phyloP scores from a whole-genome alignment of 2,329 filamentous ascomycete genomes.

The Pseudodiploospora longispora region DNA sequence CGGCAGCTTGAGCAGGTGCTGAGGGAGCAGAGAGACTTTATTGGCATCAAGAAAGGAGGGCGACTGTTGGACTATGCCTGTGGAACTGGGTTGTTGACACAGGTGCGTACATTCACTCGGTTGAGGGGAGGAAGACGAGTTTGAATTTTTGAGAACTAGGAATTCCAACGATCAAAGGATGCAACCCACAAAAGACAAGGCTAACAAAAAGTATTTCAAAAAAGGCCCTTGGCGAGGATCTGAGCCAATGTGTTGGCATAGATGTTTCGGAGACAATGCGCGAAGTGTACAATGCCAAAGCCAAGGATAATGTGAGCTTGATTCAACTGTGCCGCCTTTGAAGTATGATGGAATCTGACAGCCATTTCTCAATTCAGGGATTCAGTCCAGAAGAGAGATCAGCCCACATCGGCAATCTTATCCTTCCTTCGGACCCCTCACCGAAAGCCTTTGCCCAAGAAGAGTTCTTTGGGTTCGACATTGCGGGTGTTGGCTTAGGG shows the following conservation, averaged over 20 bases:
- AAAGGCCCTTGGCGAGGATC: slow-evolving; percentile 15
- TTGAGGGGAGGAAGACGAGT: too few species aligned
- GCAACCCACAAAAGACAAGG: not conserved
- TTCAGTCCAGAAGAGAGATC: slow-evolving; percentile 43
- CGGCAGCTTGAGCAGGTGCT: slow-evolving; percentile 47
- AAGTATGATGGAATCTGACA: not conserved
- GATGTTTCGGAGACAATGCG: slow-evolving; percentile 69
- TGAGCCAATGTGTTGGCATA: slow-evolving; percentile 55
- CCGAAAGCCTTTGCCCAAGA: slow-evolving; percentile 49
- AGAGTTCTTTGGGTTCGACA: slow-evolving; percentile 62
- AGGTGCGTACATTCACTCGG: slow-evolving; percentile 34
- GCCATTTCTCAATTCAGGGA: slow-evolving; percentile 28
- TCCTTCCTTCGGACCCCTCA: slow-evolving; percentile 34
- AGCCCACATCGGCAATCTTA: slow-evolving; percentile 51
- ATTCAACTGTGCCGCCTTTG: not conserved
- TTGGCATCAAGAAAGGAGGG: slow-evolving; percentile 43
- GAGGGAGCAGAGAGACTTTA: slow-evolving; percentile 46
- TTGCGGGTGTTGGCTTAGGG: slow-evolving; percentile 53
- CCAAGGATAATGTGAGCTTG: slow-evolving; percentile 40
- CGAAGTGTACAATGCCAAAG: slow-evolving; percentile 54
- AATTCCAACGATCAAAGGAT: too few species aligned
- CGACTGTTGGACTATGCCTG: slow-evolving; percentile 69
- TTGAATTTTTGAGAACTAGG: too few species aligned
- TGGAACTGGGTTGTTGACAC: slow-evolving; percentile 59
- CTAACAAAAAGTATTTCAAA: not conserved